These are phyloP conservation scores for Sequoiadendron giganteum DNA, from an alignment of 75 land plant species.

Conservation along the genomic window DNA sequence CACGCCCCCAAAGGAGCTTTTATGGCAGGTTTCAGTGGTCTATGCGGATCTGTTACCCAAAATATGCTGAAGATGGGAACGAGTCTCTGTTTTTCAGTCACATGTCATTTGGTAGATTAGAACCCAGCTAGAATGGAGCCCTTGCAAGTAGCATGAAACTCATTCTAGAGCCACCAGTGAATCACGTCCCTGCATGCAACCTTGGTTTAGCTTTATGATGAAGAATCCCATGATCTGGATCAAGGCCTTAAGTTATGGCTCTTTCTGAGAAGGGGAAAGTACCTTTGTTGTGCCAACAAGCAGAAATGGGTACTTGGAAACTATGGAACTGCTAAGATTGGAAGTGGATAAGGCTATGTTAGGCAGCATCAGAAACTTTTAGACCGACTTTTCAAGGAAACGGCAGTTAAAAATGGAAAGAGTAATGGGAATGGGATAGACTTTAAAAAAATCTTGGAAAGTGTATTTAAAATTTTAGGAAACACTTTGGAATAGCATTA, in stretches of 20 bases:
- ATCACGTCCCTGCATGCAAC: neutral
- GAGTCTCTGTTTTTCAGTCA: neutral
- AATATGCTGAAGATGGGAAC: neutral
- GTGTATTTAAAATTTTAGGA: neutral
- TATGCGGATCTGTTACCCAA: neutral
- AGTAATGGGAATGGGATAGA: neutral
- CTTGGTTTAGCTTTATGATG: neutral
- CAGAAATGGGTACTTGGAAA: neutral
- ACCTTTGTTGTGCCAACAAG: neutral
- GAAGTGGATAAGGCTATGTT: neutral
- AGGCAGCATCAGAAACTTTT: neutral
- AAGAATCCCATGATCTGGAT: neutral
- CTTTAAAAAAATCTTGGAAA: neutral
- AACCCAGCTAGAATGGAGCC: neutral
- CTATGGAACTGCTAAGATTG: neutral
- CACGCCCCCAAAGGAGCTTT: neutral
- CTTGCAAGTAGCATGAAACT: neutral
- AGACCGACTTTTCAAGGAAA: neutral
- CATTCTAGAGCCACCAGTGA: neutral
- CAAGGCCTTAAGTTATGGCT: neutral
- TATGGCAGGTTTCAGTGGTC: neutral
- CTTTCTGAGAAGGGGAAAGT: neutral
- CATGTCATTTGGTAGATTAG: neutral
- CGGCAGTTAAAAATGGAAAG: neutral
- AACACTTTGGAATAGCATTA: neutral